Base-by-base conservation (phyloP, 1,139 yeast species). In the Pichia sp. region DNA sequence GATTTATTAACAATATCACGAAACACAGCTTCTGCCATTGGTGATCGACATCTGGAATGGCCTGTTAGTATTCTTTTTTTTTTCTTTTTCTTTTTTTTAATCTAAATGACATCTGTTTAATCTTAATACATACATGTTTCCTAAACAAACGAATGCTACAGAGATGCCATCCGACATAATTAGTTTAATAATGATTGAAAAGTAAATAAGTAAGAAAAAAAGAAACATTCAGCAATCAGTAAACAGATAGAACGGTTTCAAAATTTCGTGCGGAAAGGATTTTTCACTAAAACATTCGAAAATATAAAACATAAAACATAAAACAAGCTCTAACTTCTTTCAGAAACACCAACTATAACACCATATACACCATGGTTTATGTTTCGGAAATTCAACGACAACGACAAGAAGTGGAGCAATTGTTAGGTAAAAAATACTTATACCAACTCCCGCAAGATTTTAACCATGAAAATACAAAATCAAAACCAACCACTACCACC, bases 11-110 rank as follows among this genome's bases (percentile, higher is more conserved):
- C 95, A 30, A 74, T 73, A 56, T 87, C 82, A 50, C 73, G 74
- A 70, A 90, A 89, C 1, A 90, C 87, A 0, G 96, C 97, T 67
- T 91, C 98, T 0, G 99, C 98, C 98, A 91, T 91, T 13, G 98
- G 97, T 1, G 97, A 90, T 51, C 98, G 93, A 65, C 99, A 91
- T 45, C 87, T 83, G n/a, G 14, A 36, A n/a, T 33, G 3, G 3
- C 1, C 6, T 14, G 48, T 46, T 45, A 49, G 48, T 49, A 39
- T 41, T 18, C 19, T 2, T n/a, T 13, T 5, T 41, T 7, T 7
- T 11, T 39, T 4, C 3, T 11, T 5, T 8, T 22, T 22, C 25
- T 22, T 22, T 22, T 22, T 22, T 22, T 22, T 22, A 22, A 22
- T 22, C 25, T 47, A 42, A 22, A 36, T 36, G 16, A 18, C 7